Evolutionary conservation across 192 early-diverging fungal genomes (phyloP), one percentile per base, ranked within the genome.

Genomic region (Entomortierella lignicola): DNA sequence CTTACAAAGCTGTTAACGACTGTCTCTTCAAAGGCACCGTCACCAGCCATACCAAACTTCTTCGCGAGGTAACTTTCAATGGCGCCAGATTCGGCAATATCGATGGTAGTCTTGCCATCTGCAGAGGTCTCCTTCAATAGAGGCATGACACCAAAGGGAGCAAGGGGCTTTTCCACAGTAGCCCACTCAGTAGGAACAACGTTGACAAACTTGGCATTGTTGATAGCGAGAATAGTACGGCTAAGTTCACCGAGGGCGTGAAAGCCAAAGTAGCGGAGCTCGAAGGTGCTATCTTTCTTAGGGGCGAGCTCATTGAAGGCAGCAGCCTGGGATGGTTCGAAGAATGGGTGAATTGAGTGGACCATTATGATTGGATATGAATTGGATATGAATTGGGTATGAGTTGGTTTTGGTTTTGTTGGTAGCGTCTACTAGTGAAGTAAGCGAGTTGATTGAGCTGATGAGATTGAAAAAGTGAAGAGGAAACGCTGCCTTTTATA

Each of bases 21-120:
- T 2, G 74, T 81, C 55, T 74, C 44, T 15, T 71, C 68, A 39
- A 75, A 68, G 13, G 51, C 48, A 44, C 66, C 69, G 7, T 32
- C 29, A 26, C 71, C 80, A 54, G 60, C 60, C 13, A 84, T 55
- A 18, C 55, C 70, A 55, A 83, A 81, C 63, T 82, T 86, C 52
- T 47, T 42, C 21, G 82, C 66, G 0, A 89, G 75, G 44, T 86
- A 87, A 12, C 85, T 73, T 39, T 84, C 84, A 43, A 89, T 89
- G 0, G 84, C 81, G 3, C 59, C 50, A 0, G 83, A 61, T 18
- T 89, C 85, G 32, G 82, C 66, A 0, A 89, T 59, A 2, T 72
- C 32, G 56, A 85, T 71, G 23, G 66, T 56, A 2, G 15, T 32
- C 41, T 39, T 62, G 44, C 77, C 65, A 17, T 82, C 63, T 6